phyloP scores from a whole-genome alignment of 208 protist genomes.

The Leishmania mexicana region DNA sequence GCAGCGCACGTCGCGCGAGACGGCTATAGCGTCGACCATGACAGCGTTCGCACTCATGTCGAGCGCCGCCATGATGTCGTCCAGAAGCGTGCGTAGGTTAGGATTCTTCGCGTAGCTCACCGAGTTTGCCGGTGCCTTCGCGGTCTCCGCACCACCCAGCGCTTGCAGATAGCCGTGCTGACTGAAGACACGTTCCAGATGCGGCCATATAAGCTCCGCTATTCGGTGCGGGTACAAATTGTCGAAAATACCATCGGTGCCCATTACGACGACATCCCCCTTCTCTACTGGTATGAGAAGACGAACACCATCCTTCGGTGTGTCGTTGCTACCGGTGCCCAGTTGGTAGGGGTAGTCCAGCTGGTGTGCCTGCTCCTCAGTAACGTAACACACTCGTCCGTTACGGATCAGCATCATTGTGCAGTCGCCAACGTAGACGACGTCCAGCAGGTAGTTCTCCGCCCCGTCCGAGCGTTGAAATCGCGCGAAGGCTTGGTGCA shows the following conservation, averaged over 20 bases:
- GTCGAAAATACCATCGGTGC: conserved; percentile 77
- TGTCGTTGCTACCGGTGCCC: conserved; percentile 64
- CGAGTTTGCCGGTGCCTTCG: neutral
- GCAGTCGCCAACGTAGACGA: conserved; percentile 74
- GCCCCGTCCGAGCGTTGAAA: conserved; percentile 12
- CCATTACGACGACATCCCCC: conserved; percentile 70
- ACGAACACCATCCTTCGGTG: conserved; percentile 38
- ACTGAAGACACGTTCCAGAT: conserved; percentile 30
- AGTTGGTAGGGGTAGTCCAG: conserved; percentile 77
- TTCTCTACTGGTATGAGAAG: conserved; percentile 48
- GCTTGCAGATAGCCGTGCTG: conserved; percentile 27
- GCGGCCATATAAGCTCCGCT: conserved; percentile 45
- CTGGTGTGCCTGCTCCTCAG: conserved; percentile 64
- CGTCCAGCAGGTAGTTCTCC: conserved; percentile 53
- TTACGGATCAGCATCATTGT: conserved; percentile 53
- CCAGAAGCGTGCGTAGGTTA: conserved; percentile 33
- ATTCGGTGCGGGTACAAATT: conserved; percentile 60
- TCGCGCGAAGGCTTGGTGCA: conserved; percentile 4
- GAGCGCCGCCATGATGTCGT: conserved; percentile 56
- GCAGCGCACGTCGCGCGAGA: conserved; percentile 48
- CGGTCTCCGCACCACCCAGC: neutral
- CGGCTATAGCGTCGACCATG: conserved; percentile 35
- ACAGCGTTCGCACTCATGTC: conserved; percentile 35
- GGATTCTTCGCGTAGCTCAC: conserved; percentile 7
- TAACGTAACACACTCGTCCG: conserved; percentile 45